Conservation (phyloP, 2,329 filamentous ascomycete species). For the Aureobasidium sp. region DNA sequence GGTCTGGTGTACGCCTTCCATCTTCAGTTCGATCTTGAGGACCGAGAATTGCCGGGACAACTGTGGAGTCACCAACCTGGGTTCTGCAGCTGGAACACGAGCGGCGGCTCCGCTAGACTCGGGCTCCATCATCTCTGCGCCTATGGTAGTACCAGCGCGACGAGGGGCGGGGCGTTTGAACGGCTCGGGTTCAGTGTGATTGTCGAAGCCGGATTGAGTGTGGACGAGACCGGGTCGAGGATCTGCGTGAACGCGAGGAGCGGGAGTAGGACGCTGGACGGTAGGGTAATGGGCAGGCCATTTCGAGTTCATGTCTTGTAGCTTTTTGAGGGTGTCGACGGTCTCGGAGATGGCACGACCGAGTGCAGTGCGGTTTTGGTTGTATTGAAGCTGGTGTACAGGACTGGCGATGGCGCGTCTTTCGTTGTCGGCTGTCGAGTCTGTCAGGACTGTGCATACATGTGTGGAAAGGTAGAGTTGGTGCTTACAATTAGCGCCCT, state of each 20-base stretch:
- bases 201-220: conserved; percentile 51
- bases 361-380: conserved; percentile 81
- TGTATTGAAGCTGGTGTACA: conserved; percentile 89
- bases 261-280: conserved; percentile 52
- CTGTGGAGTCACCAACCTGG: conserved; percentile 79
- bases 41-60: conserved; percentile 95
- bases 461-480: neutral
- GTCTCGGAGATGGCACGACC: conserved; percentile 79
- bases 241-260: conserved; percentile 36
- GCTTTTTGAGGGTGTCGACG: conserved; percentile 69
- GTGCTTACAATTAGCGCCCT: conserved; percentile 2
- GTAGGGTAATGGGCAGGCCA: conserved; percentile 97
- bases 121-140: conserved; percentile 46
- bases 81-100: conserved; percentile 59
- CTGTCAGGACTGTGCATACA: conserved; percentile 14
- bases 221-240: conserved; percentile 56
- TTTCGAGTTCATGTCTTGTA: conserved; percentile 80
- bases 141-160: conserved; percentile 65
- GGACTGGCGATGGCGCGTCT: conserved; percentile 66
- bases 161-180: conserved; percentile 43
- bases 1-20: conserved; percentile 75
- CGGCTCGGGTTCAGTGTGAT: conserved; percentile 33
- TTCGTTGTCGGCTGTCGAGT: conserved; percentile 47
- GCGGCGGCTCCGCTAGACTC: conserved; percentile 63
- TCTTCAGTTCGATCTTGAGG: conserved; percentile 85